phyloP scores from a whole-genome alignment of 352 stramenopile genomes.

The Phytophthora sansomeana region DNA sequence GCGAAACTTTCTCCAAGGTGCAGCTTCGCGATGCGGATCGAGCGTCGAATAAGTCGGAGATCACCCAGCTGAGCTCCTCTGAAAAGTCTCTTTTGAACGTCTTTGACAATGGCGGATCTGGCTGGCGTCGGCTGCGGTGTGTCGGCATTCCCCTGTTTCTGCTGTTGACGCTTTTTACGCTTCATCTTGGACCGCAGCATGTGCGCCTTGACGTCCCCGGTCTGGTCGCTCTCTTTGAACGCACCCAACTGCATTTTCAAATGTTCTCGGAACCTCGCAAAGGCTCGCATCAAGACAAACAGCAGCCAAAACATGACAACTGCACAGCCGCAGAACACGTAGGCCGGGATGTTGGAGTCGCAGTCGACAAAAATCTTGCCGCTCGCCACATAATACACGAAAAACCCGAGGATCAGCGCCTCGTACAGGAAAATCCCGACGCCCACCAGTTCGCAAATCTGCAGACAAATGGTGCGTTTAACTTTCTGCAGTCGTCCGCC shows the following conservation, averaged over 20 bases:
- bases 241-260: slow-evolving; percentile 87
- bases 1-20: slow-evolving; percentile 66
- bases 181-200: slow-evolving; percentile 67
- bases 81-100: slow-evolving; percentile 77
- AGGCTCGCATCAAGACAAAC: slow-evolving; percentile 73
- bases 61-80: slow-evolving; percentile 77
- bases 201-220: slow-evolving; percentile 77
- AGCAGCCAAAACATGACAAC: slow-evolving; percentile 67
- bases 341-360: slow-evolving; percentile 48
- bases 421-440: slow-evolving; percentile 66
- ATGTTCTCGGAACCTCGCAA: slow-evolving; percentile 83
- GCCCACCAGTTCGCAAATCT: slow-evolving; percentile 78
- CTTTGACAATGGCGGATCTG: slow-evolving; percentile 48
- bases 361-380: slow-evolving; percentile 66
- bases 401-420: slow-evolving; percentile 51
- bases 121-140: slow-evolving; percentile 17
- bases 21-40: slow-evolving; percentile 61
- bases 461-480: slow-evolving; percentile 79
- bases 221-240: slow-evolving; percentile 86
- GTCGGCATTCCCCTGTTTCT: slow-evolving; percentile 32
- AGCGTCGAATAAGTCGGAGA: slow-evolving; percentile 60
- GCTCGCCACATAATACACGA: slow-evolving; percentile 67
- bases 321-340: slow-evolving; percentile 55
- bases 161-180: slow-evolving; percentile 49
- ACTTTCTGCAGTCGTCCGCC: slow-evolving; percentile 75